Conservation (phyloP, 2,329 filamentous ascomycete genomes). For the Aspergillus ustus region DNA sequence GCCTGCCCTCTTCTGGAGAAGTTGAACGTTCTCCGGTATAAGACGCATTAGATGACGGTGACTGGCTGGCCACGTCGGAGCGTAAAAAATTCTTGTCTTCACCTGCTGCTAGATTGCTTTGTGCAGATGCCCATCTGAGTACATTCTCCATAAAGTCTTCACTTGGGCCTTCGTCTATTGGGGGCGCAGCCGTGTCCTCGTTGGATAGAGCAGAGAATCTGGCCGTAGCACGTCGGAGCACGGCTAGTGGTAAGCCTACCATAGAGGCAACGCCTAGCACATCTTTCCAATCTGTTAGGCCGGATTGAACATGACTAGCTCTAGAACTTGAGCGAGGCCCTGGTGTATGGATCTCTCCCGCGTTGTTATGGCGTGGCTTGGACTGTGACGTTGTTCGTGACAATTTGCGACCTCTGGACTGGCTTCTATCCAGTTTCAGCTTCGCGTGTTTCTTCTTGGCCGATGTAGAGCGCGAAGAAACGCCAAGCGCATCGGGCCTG, state of each 20-base stretch:
- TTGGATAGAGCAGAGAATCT: conserved; percentile 78
- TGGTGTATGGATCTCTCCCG: conserved; percentile 15
- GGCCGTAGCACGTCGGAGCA: conserved; percentile 70
- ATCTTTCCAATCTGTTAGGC: conserved; percentile 79
- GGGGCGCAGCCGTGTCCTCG: conserved; percentile 68
- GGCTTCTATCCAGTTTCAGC: conserved; percentile 19
- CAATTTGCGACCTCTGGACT: conserved; percentile 32
- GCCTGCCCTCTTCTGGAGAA: conserved; percentile 20
- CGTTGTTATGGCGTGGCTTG: conserved; percentile 13
- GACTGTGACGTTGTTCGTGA: conserved; percentile 22
- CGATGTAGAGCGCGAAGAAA: conserved; percentile 1
- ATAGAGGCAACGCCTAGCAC: conserved; percentile 78
- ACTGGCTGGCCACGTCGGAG: conserved; percentile 3
- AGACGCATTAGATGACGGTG: conserved; percentile 14
- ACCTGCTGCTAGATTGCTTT: conserved; percentile 19
- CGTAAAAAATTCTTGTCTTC: conserved; percentile 29
- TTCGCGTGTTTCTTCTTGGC: conserved; percentile 16
- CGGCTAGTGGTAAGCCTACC: conserved; percentile 68
- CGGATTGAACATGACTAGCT: conserved; percentile 9
- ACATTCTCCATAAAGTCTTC: neutral
- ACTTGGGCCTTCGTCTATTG: conserved; percentile 12
- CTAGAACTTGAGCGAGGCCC: conserved; percentile 12
- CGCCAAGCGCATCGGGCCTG: neutral
- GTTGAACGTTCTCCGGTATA: conserved; percentile 20
- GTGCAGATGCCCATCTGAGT: neutral